Base-by-base conservation (phyloP, 2,329 filamentous ascomycete genomes). In the Penicillium sumatraense region DNA sequence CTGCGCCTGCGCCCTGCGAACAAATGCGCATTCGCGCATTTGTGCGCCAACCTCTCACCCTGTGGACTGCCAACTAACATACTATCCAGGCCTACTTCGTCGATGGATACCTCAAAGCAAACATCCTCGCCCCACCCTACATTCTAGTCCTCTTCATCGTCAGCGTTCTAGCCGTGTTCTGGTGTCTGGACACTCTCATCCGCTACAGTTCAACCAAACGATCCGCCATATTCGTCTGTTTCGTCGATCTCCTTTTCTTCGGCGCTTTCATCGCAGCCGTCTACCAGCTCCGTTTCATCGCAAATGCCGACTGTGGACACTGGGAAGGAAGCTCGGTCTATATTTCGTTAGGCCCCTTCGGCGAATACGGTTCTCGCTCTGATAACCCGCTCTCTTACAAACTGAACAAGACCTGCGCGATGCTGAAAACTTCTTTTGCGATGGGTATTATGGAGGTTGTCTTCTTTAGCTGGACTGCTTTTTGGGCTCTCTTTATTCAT, bases 381-480 rank as follows among this genome's bases (percentile, higher is more conserved):
- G 76, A 75, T 49, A 81, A 75, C 53, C 67, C 67, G 8, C 77
- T 85, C 55, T 73, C 81, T 38, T 69, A 87, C 36, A 74, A 82
- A 50, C 74, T 87, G 33, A 82, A 90, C 74, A 93, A 93, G 81
- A 85, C 86, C 5, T 98, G 93, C 77, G 85, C 89, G 47, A 95
- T 97, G 91, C 85, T 96, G 69, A 98, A 97, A 83, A 89, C 93
- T 1, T 83, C 81, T 63, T 98, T 91, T 76, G 93, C 91, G 2
- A 87, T 97, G 64, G 91, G 85, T 46, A 97, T 98, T 73, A 96
- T 97, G 83, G 90, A 95, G 73, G 80, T 81, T 62, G 78, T 95
- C 61, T 88, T 93, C 71, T 96, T 96, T 77, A 87, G 89, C 72
- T 79, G 89, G 69, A 95, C 91, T 3, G 83, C 86, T 49, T 75